Conservation (phyloP, 768 basidiomycete species). For the Psilocybe sp. region DNA sequence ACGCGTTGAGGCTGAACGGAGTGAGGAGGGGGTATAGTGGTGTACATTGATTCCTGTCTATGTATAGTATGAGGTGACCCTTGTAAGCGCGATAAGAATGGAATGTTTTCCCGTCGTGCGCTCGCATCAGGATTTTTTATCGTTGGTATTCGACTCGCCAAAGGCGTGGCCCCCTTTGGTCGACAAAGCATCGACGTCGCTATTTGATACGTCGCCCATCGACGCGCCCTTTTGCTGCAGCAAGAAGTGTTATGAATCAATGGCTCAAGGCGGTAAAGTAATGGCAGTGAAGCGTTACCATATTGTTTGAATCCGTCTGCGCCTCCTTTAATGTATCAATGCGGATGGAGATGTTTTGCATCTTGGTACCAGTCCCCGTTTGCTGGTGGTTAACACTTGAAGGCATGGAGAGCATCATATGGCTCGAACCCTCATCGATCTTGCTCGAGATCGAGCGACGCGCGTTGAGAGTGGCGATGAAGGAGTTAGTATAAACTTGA, state of each 20-base stretch:
- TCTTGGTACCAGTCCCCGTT: constrained; percentile 7
- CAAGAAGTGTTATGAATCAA: background rate
- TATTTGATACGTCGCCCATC: too few species aligned
- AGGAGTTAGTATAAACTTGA: constrained; percentile 19
- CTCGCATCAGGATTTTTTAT: too few species aligned
- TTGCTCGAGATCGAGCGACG: constrained; percentile 33
- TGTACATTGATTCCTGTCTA: too few species aligned
- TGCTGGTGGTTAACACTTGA: constrained; percentile 18
- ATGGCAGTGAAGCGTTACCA: background rate
- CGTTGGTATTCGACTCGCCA: too few species aligned
- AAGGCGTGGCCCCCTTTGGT: too few species aligned
- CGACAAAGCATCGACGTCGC: too few species aligned
- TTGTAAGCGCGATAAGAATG: too few species aligned
- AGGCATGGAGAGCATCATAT: constrained; percentile 32
- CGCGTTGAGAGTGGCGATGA: constrained; percentile 51
- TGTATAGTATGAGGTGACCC: too few species aligned
- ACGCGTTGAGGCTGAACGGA: too few species aligned
- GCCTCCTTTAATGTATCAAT: constrained; percentile 24
- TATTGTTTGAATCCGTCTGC: background rate
- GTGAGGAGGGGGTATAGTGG: too few species aligned
- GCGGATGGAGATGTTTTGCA: constrained; percentile 30
- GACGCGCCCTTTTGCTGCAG: too few species aligned
- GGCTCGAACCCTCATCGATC: constrained; percentile 22
- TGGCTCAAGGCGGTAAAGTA: background rate
- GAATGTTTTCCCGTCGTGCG: too few species aligned